phyloP scores from a whole-genome alignment of 805 yeast genomes.

The Cyberlindnera suaveolens region DNA sequence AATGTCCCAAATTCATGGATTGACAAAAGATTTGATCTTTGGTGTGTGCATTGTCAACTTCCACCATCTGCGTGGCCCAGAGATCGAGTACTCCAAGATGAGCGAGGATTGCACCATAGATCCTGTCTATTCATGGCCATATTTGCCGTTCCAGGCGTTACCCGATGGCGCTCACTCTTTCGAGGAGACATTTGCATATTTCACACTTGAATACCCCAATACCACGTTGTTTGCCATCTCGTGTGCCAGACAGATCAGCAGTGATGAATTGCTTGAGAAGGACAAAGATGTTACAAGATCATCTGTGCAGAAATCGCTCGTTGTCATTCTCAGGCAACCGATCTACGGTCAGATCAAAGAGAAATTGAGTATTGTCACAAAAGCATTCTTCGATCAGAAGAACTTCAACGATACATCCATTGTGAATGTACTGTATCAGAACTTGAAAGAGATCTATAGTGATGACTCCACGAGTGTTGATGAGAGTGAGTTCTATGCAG shows the following conservation, averaged over 20 bases:
- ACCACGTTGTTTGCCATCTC: slow-evolving; percentile 89
- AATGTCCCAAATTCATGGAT: slow-evolving; percentile 16
- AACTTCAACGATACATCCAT: slow-evolving; percentile 67
- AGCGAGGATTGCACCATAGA: slow-evolving; percentile 24
- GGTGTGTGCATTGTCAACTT: slow-evolving; percentile 90
- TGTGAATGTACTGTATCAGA: slow-evolving; percentile 64
- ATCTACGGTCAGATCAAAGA: slow-evolving; percentile 85
- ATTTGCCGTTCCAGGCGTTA: slow-evolving; percentile 86
- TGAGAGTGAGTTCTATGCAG: slow-evolving; percentile 63
- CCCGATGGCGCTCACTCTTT: slow-evolving; percentile 95
- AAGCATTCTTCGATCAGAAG: slow-evolving; percentile 76
- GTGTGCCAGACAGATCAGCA: slow-evolving; percentile 78
- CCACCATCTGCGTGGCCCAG: slow-evolving; percentile 92
- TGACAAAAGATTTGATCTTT: slow-evolving; percentile 41
- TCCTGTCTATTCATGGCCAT: slow-evolving; percentile 59
- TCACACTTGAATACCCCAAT: slow-evolving; percentile 61
- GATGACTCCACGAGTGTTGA: slow-evolving; percentile 22
- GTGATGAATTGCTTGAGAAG: slow-evolving; percentile 49
- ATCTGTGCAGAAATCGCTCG: slow-evolving; percentile 86
- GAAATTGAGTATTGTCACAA: slow-evolving; percentile 83
- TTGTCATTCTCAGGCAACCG: slow-evolving; percentile 81
- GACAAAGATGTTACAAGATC: slow-evolving; percentile 72
- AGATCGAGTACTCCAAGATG: slow-evolving; percentile 77
- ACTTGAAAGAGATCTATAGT: slow-evolving; percentile 41
- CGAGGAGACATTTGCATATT: slow-evolving; percentile 89